Percentiles rank a stretch among this genome's conserved stretches.
Conservation (phyloP, 2,329 filamentous ascomycete genomes). For the Aureobasidium vineae region DNA sequence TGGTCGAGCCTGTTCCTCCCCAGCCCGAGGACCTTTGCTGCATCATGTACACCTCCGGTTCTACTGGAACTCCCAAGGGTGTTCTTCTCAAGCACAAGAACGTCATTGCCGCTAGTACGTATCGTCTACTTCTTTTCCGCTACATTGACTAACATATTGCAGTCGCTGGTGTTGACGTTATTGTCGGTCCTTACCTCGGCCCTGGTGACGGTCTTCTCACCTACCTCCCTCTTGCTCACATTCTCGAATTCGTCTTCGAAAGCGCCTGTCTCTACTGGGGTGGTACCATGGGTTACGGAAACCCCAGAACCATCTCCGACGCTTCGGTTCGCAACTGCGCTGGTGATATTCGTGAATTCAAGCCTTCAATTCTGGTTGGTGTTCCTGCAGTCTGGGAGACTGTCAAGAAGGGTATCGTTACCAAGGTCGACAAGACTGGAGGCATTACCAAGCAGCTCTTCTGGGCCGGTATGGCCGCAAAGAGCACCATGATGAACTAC, state of each 20-base stretch:
- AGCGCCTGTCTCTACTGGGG: slow-evolving; percentile 87
- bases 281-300: slow-evolving; percentile 89
- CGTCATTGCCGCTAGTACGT: slow-evolving; percentile 72
- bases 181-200: slow-evolving; percentile 75
- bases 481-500: slow-evolving; percentile 57
- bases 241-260: slow-evolving; percentile 94
- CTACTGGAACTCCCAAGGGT: slow-evolving; percentile 85
- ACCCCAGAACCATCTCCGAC: slow-evolving; percentile 84
- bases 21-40: slow-evolving; percentile 76
- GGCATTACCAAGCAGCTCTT: slow-evolving; percentile 75
- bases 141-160: slow-evolving; percentile 28
- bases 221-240: slow-evolving; percentile 92
- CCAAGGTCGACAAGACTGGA: slow-evolving; percentile 70
- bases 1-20: slow-evolving; percentile 68
- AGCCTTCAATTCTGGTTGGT: slow-evolving; percentile 85
- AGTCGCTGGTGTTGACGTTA: slow-evolving; percentile 74
- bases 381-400: slow-evolving; percentile 98
- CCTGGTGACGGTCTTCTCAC: slow-evolving; percentile 78
- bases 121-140: background rate
- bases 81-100: slow-evolving; percentile 77
- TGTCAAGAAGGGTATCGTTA: slow-evolving; percentile 88
- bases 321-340: slow-evolving; percentile 81
- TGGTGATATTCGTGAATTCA: slow-evolving; percentile 90
- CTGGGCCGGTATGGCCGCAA: slow-evolving; percentile 63
- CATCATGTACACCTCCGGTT: slow-evolving; percentile 80